phyloP scores from a whole-genome alignment of 257 asterid genomes.

The Ajuga chamaepitys region DNA sequence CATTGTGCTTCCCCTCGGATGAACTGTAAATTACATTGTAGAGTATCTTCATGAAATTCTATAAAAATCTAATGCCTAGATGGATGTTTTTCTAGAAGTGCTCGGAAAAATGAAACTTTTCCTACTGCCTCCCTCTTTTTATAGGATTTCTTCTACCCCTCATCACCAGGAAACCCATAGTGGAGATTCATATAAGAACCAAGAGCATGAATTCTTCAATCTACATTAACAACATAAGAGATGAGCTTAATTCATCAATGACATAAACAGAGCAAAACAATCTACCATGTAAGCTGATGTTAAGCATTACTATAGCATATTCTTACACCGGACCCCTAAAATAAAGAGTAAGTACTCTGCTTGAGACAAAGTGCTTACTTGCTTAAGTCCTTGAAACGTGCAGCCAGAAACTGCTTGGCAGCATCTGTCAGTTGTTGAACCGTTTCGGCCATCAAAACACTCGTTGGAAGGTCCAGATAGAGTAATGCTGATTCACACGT shows the following conservation, averaged over 20 bases:
- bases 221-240: neutral
- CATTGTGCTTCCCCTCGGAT: neutral
- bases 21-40: too few species aligned
- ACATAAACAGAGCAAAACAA: neutral
- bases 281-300: neutral
- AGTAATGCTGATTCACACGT: constrained; percentile 81
- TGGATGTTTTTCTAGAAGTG: too few species aligned
- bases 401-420: constrained; percentile 70
- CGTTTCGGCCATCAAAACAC: constrained; percentile 60
- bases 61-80: too few species aligned
- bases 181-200: neutral
- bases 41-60: too few species aligned
- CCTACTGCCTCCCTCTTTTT: too few species aligned
- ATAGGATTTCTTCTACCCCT: too few species aligned
- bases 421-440: constrained; percentile 68
- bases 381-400: constrained; percentile 63
- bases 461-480: constrained; percentile 85
- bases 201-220: neutral
- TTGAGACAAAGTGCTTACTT: constrained; percentile 39
- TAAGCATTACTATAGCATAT: neutral
- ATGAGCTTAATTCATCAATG: neutral
- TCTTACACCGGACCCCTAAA: neutral
- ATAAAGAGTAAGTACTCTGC: neutral
- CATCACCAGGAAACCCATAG: too few species aligned
- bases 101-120: too few species aligned